phyloP scores from a whole-genome alignment of 345 rosid species.

The Rhizophora mangle region DNA sequence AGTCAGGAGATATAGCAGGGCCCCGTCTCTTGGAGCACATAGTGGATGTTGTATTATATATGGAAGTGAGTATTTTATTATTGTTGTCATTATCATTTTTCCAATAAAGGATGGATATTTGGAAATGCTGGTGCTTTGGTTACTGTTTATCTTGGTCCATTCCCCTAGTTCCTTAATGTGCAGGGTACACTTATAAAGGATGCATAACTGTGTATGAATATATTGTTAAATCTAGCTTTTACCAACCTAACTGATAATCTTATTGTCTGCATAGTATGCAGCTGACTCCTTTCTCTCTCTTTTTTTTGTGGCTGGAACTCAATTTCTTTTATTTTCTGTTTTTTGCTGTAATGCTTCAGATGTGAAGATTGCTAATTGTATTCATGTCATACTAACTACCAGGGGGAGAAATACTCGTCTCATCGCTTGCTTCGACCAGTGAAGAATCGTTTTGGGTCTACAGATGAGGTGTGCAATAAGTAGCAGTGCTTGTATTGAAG shows the following conservation, averaged over 20 bases:
- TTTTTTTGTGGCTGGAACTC: not conserved
- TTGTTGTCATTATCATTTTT: not conserved
- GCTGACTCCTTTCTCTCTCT: not conserved
- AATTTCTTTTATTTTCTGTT: not conserved
- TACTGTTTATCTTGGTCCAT: too few relatives aligned
- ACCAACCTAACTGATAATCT: not conserved
- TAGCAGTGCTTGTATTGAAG: slow-evolving; percentile 7
- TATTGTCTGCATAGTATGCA: too few relatives aligned
- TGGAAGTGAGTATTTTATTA: slow-evolving; percentile 68
- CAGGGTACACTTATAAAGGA: too few relatives aligned
- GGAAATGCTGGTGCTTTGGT: not conserved
- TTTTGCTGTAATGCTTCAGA: not conserved
- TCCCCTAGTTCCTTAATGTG: too few relatives aligned
- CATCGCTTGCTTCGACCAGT: slow-evolving; percentile 91
- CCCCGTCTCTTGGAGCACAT: slow-evolving; percentile 98
- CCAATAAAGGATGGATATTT: slow-evolving; percentile 12
- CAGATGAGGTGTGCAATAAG: slow-evolving; percentile 64
- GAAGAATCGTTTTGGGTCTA: slow-evolving; percentile 93
- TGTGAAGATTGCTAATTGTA: slow-evolving; percentile 9
- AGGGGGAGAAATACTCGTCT: slow-evolving; percentile 85
- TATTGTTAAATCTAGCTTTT: not conserved
- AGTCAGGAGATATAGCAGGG: slow-evolving; percentile 94
- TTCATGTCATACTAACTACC: slow-evolving; percentile 10
- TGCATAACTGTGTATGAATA: too few relatives aligned
- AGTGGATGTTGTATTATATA: slow-evolving; percentile 88